Conservation (phyloP, 2,329 filamentous ascomycete genomes). For the Byssoonygena ceratinophila region DNA sequence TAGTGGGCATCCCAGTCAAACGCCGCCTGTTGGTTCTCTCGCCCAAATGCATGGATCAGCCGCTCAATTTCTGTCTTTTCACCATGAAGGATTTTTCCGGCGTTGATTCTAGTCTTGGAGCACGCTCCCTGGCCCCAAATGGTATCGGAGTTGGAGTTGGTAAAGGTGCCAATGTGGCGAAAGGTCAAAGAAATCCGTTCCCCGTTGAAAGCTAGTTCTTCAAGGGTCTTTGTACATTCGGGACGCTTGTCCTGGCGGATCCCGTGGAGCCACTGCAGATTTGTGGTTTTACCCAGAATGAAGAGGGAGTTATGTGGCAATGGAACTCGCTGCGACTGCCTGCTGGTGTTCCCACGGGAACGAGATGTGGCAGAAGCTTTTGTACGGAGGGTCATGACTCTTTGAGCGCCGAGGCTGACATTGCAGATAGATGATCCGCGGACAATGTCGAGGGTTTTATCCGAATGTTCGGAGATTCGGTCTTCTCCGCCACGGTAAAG, state of each 20-base stretch:
- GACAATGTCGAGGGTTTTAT: conserved; percentile 89
- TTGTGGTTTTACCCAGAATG: conserved; percentile 68
- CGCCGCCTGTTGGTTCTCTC: conserved; percentile 63
- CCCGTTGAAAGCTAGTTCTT: conserved; percentile 62
- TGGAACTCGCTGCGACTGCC: conserved; percentile 55
- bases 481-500: conserved; percentile 81
- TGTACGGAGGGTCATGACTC: conserved; percentile 79
- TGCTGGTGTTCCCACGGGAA: conserved; percentile 30
- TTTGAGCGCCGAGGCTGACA: conserved; percentile 80
- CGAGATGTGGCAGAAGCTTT: conserved; percentile 38
- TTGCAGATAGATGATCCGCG: conserved; percentile 78
- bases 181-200: conserved; percentile 88
- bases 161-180: conserved; percentile 74
- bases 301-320: conserved; percentile 86
- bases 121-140: conserved; percentile 93
- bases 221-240: conserved; percentile 52
- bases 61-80: conserved; percentile 50
- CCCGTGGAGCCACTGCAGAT: conserved; percentile 80
- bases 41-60: conserved; percentile 69
- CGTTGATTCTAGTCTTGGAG: conserved; percentile 51
- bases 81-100: conserved; percentile 58
- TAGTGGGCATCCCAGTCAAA: conserved; percentile 69
- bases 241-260: conserved; percentile 78
- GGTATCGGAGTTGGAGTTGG: conserved; percentile 50
- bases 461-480: conserved; percentile 91